Percentiles rank a stretch among this genome's conserved stretches.
Conservation (phyloP, 495 filamentous ascomycete species). For the Trichoderma asperelloides region DNA sequence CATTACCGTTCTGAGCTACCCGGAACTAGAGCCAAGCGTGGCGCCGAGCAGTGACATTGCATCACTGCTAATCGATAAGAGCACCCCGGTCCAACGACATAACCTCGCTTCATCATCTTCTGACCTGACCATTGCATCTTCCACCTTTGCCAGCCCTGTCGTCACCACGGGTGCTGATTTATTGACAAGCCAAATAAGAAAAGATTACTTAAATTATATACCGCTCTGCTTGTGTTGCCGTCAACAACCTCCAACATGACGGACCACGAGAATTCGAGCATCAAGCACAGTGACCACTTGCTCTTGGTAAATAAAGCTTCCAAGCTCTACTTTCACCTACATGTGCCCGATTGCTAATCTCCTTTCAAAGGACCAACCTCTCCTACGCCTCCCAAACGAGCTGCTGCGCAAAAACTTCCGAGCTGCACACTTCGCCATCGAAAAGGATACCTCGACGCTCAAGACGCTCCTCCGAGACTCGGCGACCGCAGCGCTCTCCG, state of each 20-base stretch:
- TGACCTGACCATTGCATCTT: not conserved
- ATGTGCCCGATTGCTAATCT: slow-evolving; percentile 11
- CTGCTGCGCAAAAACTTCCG: slow-evolving; percentile 91
- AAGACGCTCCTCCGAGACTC: slow-evolving; percentile 60
- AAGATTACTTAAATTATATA: not conserved
- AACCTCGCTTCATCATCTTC: not conserved
- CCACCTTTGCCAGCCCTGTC: not conserved
- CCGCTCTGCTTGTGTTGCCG: not conserved
- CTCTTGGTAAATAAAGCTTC: slow-evolving; percentile 35
- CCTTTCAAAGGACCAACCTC: slow-evolving; percentile 72
- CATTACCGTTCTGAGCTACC: not conserved
- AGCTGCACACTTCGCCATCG: slow-evolving; percentile 68
- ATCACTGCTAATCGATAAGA: not conserved
- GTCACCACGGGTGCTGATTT: not conserved
- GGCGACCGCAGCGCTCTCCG: slow-evolving; percentile 55
- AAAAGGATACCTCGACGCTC: slow-evolving; percentile 65
- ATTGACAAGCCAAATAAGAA: not conserved
- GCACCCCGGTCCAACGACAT: not conserved
- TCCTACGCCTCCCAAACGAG: slow-evolving; percentile 84
- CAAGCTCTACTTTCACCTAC: not conserved
- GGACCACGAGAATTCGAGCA: slow-evolving; percentile 31
- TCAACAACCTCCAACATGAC: slow-evolving; percentile 25
- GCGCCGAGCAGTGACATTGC: not conserved
- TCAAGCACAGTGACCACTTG: slow-evolving; percentile 41
- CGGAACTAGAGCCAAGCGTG: not conserved